A percentile compares a stretch with the other conserved stretches of the same genome.
Conservation (phyloP, 306 rosid genomes). For the Crotalaria pallida region DNA sequence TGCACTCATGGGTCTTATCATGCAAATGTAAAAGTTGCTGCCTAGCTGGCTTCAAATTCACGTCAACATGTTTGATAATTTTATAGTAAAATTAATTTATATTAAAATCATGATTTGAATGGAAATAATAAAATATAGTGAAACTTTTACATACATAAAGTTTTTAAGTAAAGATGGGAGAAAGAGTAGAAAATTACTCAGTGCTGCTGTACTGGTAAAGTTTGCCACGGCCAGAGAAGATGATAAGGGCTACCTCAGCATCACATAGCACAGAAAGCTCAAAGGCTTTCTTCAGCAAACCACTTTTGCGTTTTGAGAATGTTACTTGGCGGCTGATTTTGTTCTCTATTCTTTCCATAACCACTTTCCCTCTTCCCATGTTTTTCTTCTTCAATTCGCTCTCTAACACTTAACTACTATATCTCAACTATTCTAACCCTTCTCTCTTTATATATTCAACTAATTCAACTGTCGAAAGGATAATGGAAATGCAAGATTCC, state of each 20-base stretch:
- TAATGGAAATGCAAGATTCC: constrained; percentile 17
- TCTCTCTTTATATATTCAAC: constrained; percentile 16
- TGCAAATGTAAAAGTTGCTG: too few relatives aligned
- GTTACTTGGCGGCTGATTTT: constrained; percentile 80
- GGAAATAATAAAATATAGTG: neutral
- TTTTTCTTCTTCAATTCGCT: neutral
- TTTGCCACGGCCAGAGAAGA: constrained; percentile 76
- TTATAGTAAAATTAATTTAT: too few relatives aligned
- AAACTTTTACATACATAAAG: too few relatives aligned
- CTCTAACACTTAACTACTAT: neutral
- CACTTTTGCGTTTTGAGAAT: constrained; percentile 70
- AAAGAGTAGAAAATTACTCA: constrained; percentile 34
- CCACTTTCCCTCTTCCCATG: constrained; percentile 82
- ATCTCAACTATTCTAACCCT: neutral
- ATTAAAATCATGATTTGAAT: too few relatives aligned
- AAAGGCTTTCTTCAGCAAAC: constrained; percentile 75
- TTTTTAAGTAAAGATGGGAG: neutral
- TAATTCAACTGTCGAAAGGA: neutral
- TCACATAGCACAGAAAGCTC: constrained; percentile 77
- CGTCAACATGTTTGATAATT: too few relatives aligned
- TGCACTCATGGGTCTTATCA: too few relatives aligned
- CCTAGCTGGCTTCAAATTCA: too few relatives aligned
- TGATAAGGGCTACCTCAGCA: too few relatives aligned
- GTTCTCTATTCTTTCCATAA: constrained; percentile 85
- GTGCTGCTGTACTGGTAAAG: constrained; percentile 71